These are phyloP conservation scores for Drechslerella dactyloides DNA, from an alignment of 2,329 filamentous ascomycete species.

Conservation along the genomic window DNA sequence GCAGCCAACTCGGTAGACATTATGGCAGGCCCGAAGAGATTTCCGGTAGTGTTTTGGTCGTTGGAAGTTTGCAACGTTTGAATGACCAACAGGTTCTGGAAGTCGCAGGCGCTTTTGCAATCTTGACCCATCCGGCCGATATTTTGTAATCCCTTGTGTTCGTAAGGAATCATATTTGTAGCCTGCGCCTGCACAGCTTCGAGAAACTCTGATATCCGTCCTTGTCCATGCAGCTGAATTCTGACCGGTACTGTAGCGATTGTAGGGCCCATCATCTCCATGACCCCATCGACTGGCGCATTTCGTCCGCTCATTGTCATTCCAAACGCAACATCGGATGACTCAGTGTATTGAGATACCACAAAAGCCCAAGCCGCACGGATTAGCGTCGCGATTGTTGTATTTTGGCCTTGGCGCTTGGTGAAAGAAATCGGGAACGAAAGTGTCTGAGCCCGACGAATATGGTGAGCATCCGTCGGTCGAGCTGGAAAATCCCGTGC, in stretches of 20 bases:
- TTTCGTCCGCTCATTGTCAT: conserved; percentile 67
- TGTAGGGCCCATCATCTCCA: conserved; percentile 63
- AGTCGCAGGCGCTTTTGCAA: conserved; percentile 65
- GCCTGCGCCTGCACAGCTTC: conserved; percentile 66
- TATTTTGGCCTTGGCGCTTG: neutral
- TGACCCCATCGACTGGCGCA: conserved; percentile 58
- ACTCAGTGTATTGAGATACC: conserved; percentile 64
- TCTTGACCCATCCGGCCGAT: conserved; percentile 67
- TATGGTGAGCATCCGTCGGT: neutral
- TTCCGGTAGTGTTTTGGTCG: conserved; percentile 10
- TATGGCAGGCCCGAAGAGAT: conserved; percentile 13
- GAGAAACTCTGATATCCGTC: conserved; percentile 63
- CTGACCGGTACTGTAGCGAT: conserved; percentile 68
- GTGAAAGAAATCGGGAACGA: neutral
- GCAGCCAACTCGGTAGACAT: conserved; percentile 3
- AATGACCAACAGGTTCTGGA: conserved; percentile 65
- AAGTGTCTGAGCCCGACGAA: neutral
- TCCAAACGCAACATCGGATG: conserved; percentile 65
- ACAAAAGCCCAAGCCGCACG: conserved; percentile 68
- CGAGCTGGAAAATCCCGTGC: conserved; percentile 1
- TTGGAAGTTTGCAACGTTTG: conserved; percentile 58
- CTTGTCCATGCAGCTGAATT: conserved; percentile 60
- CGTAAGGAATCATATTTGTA: conserved; percentile 67
- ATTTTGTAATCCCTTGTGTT: conserved; percentile 69
- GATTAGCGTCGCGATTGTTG: conserved; percentile 61